Conservation (phyloP, 1,139 yeast genomes). For the Eremothecium gossypii region DNA sequence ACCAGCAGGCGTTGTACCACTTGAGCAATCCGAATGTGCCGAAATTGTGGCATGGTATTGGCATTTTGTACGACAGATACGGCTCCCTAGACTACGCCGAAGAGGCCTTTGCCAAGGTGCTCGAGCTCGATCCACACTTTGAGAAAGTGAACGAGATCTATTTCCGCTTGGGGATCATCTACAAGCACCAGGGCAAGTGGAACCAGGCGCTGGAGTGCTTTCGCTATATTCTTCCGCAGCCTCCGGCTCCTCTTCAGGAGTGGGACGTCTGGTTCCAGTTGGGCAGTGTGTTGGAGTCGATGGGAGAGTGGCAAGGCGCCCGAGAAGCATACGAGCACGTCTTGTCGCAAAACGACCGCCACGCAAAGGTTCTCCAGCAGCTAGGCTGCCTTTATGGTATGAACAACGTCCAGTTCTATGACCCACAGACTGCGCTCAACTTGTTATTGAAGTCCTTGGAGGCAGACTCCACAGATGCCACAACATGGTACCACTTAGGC, state of each 20-base stretch:
- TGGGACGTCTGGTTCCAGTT: slow-evolving; percentile 98
- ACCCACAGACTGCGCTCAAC: slow-evolving; percentile 74
- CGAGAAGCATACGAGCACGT: slow-evolving; percentile 94
- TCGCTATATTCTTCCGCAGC: slow-evolving; percentile 79
- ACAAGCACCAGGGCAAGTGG: slow-evolving; percentile 87
- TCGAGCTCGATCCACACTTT: slow-evolving; percentile 90
- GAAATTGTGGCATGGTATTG: slow-evolving; percentile 96
- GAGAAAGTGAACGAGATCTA: slow-evolving; percentile 95
- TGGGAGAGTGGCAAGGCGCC: slow-evolving; percentile 85
- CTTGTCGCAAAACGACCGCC: slow-evolving; percentile 79
- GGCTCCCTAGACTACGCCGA: slow-evolving; percentile 96
- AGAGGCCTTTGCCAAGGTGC: slow-evolving; percentile 92
- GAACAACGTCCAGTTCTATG: slow-evolving; percentile 64
- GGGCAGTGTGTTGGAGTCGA: slow-evolving; percentile 91
- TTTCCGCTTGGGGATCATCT: slow-evolving; percentile 92
- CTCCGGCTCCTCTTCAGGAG: slow-evolving; percentile 92
- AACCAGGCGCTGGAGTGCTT: slow-evolving; percentile 87
- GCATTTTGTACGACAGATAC: slow-evolving; percentile 88
- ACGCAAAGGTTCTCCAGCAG: slow-evolving; percentile 92
- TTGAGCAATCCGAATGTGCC: slow-evolving; percentile 92
- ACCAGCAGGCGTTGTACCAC: slow-evolving; percentile 89
- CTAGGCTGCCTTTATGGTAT: slow-evolving; percentile 84
- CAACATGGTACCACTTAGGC: slow-evolving; percentile 93
- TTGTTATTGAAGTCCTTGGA: slow-evolving; percentile 81
- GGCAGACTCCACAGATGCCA: slow-evolving; percentile 84